Evolutionary conservation across 2,329 filamentous ascomycete genomes (phyloP).

Genomic region (Cercospora sp.): DNA sequence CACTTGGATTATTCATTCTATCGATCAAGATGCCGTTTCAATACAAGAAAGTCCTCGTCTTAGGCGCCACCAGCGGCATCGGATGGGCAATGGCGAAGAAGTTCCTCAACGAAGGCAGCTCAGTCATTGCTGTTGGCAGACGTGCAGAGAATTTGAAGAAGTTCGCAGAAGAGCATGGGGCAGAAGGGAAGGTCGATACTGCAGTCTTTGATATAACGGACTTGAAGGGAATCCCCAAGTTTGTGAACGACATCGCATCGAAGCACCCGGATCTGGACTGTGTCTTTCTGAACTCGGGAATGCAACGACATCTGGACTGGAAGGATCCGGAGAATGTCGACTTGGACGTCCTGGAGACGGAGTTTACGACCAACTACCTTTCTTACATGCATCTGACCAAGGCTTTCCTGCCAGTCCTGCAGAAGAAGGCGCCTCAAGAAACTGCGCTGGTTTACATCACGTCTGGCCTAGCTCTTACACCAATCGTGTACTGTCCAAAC

Average conservation of each 20-base stretch:
- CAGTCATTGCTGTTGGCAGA: conserved; percentile 53
- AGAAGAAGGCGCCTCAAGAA: conserved; percentile 44
- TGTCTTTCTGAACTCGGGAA: conserved; percentile 56
- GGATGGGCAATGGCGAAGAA: conserved; percentile 52
- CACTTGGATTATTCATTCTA: background rate
- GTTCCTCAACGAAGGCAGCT: conserved; percentile 50
- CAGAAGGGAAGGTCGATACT: conserved; percentile 50
- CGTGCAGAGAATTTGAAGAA: conserved; percentile 53
- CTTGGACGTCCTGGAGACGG: conserved; percentile 34
- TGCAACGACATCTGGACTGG: conserved; percentile 53
- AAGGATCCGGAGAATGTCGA: conserved; percentile 52
- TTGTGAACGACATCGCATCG: conserved; percentile 45
- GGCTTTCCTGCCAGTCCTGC: conserved; percentile 53
- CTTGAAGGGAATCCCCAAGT: conserved; percentile 49
- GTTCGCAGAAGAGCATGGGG: conserved; percentile 50
- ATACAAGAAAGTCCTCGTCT: conserved; percentile 56
- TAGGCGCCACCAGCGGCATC: conserved; percentile 56
- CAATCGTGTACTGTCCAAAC: conserved; percentile 50
- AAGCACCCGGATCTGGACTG: conserved; percentile 54
- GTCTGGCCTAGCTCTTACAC: conserved; percentile 53
- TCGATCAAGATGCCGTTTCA: conserved; percentile 40
- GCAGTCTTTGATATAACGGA: conserved; percentile 54
- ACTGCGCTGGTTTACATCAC: conserved; percentile 52
- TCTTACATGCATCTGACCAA: conserved; percentile 52
- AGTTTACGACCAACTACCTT: conserved; percentile 50